Percentiles rank a stretch among this genome's conserved stretches.
These are phyloP conservation scores for Chytriomyces hyalinus DNA, from an alignment of 192 early-diverging fungal genomes.

Conservation along the genomic window DNA sequence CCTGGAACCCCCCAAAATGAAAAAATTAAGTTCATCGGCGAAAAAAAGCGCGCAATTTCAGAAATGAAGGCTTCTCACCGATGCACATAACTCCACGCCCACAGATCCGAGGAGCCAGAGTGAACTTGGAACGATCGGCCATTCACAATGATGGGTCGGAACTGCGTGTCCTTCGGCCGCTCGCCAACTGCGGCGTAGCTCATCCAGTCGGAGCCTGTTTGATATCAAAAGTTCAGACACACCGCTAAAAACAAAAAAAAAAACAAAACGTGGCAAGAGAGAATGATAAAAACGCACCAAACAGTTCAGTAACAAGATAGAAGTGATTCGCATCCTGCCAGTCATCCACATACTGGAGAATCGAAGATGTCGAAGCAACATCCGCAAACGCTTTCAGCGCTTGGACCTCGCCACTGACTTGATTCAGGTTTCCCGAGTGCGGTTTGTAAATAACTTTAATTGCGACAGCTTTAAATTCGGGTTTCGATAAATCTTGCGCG, in stretches of 20 bases:
- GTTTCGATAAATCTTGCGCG: neutral
- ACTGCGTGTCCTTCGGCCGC: neutral
- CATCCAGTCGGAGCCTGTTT: neutral
- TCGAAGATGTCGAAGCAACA: neutral
- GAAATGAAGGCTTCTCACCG: neutral
- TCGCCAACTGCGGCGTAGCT: neutral
- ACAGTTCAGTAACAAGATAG: constrained; percentile 37
- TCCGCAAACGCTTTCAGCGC: constrained; percentile 17
- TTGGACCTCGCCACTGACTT: constrained; percentile 4
- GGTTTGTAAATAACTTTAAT: constrained; percentile 40
- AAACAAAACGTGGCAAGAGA: too few relatives aligned
- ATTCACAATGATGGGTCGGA: neutral
- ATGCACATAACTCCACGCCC: constrained; percentile 21
- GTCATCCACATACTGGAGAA: constrained; percentile 14
- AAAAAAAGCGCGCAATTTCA: neutral
- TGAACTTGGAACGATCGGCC: constrained; percentile 3
- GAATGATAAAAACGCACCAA: neutral
- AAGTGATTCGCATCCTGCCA: constrained; percentile 34
- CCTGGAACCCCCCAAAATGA: neutral
- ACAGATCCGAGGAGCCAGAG: constrained; percentile 25
- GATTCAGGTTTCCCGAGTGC: neutral
- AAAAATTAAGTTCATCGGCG: too few relatives aligned
- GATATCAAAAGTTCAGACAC: too few relatives aligned
- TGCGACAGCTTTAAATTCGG: constrained; percentile 1
- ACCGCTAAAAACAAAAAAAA: too few relatives aligned